A percentile compares a stretch with the other conserved stretches of the same genome.
phyloP scores from a whole-genome alignment of 164 flowering plant species.

The Dillenia suffruticosa region DNA sequence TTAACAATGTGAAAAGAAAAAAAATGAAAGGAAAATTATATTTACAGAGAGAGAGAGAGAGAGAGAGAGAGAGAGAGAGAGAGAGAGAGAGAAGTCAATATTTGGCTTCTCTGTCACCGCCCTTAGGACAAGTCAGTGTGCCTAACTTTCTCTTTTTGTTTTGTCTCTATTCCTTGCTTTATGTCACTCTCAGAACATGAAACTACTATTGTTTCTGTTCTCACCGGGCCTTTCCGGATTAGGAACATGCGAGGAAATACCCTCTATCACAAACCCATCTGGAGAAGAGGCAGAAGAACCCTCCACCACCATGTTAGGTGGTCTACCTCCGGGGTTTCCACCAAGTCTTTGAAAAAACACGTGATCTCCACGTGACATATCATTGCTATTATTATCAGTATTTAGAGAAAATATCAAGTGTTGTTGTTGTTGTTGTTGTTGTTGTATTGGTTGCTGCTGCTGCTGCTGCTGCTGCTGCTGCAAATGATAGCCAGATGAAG shows the following conservation, averaged over 20 bases:
- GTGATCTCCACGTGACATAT: not conserved
- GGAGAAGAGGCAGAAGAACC: not conserved
- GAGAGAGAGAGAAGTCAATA: conserved; percentile 7
- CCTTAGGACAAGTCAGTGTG: conserved; percentile 13
- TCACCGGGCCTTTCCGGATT: conserved; percentile 9
- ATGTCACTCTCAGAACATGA: conserved; percentile 14
- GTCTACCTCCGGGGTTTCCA: not conserved
- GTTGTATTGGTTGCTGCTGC: no score
- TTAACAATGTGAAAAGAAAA: no score
- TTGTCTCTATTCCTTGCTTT: not conserved
- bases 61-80: no score
- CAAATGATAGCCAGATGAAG: conserved; percentile 1
- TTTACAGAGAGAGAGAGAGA: conserved; percentile 5
- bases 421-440: not conserved
- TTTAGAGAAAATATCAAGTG: conserved; percentile 9
- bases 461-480: conserved; percentile 2
- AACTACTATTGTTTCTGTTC: conserved; percentile 7
- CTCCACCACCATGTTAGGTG: conserved; percentile 3
- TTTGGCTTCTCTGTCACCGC: not conserved
- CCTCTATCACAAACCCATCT: conserved; percentile 14
- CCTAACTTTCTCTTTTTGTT: conserved; percentile 14
- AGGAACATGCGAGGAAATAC: not conserved
- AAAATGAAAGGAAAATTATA: not conserved
- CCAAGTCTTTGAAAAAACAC: conserved; percentile 14
- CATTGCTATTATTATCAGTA: conserved; percentile 1